Conservation (phyloP, 2,329 filamentous ascomycete species). For the Ophiosphaerella narmari region DNA sequence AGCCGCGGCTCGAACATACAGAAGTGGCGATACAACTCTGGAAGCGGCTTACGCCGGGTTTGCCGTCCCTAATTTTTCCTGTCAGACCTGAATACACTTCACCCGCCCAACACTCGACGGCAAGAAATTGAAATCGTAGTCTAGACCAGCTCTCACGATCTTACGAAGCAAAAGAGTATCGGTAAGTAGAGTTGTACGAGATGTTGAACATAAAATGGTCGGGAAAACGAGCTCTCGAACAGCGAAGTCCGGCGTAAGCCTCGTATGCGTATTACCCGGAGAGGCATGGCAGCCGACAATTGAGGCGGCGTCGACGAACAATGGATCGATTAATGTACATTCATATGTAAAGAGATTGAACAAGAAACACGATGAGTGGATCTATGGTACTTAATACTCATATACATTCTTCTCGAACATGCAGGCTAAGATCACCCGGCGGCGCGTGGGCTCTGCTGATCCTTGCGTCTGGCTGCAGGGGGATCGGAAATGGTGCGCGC, state of each 20-base stretch:
- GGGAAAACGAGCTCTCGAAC: not conserved
- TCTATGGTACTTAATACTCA: slow-evolving; percentile 11
- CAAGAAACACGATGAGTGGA: slow-evolving; percentile 9
- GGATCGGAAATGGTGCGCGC: slow-evolving; percentile 26
- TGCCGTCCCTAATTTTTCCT: too few relatives aligned
- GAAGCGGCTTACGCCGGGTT: too few relatives aligned
- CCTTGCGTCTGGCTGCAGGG: slow-evolving; percentile 22
- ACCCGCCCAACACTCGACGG: not conserved
- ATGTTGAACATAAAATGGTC: not conserved
- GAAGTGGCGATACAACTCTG: too few relatives aligned
- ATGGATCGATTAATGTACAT: slow-evolving; percentile 26
- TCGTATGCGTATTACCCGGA: slow-evolving; percentile 22
- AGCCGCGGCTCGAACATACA: too few relatives aligned
- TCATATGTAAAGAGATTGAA: slow-evolving; percentile 23
- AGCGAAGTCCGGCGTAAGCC: slow-evolving; percentile 1
- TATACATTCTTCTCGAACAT: slow-evolving; percentile 10
- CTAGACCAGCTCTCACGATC: not conserved
- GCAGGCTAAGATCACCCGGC: slow-evolving; percentile 11
- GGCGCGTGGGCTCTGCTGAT: slow-evolving; percentile 20
- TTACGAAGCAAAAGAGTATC: slow-evolving; percentile 2
- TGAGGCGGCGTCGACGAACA: slow-evolving; percentile 12
- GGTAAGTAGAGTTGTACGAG: slow-evolving; percentile 6
- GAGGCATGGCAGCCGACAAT: slow-evolving; percentile 5
- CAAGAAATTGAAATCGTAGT: not conserved
- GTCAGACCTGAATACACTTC: not conserved